Conservation (phyloP, 1,284 basidiomycete species). For the Marasmius tenuissimus region DNA sequence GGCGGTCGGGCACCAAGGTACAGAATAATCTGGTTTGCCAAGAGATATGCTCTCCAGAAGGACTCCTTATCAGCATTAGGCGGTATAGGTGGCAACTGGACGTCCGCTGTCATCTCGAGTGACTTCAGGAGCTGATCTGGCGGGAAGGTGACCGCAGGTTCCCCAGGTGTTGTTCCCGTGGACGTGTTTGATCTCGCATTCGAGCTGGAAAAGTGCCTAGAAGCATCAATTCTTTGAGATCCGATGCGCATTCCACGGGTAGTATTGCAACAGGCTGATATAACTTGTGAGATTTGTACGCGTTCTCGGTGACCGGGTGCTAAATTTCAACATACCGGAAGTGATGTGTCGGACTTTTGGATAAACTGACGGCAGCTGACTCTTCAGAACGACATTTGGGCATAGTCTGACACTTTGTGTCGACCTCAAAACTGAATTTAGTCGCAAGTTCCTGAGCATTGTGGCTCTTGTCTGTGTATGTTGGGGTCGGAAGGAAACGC, state of each 20-base stretch:
- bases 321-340: no score
- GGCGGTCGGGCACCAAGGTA: conserved; percentile 12
- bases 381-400: no score
- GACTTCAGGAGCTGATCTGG: conserved; percentile 8
- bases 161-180: neutral
- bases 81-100: conserved; percentile 7
- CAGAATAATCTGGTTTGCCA: conserved; percentile 12
- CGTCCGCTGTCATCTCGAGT: conserved; percentile 7
- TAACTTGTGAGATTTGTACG: neutral
- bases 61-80: conserved; percentile 4
- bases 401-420: no score
- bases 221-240: neutral
- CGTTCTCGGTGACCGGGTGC: no score
- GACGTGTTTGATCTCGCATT: neutral
- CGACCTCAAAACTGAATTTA: no score
- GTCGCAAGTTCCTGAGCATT: no score
- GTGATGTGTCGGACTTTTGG: no score
- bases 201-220: neutral
- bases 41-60: conserved; percentile 11
- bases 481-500: no score
- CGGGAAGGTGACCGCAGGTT: neutral
- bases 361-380: no score
- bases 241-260: neutral
- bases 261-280: neutral
- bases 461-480: no score